Conservation (phyloP, 2,329 filamentous ascomycete species). For the Fusarium sp. region DNA sequence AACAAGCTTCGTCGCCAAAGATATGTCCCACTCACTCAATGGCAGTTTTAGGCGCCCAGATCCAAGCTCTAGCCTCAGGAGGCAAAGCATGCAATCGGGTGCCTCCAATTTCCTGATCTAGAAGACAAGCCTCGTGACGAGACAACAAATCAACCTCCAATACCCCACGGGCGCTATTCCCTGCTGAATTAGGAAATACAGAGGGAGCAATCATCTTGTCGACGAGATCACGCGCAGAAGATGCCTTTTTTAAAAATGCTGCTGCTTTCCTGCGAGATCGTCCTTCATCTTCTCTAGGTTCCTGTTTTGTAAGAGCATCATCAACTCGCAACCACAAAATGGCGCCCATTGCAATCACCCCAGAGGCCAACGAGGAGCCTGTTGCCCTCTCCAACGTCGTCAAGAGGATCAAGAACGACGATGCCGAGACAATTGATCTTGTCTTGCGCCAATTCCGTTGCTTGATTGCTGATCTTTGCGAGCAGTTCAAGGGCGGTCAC, state of each 20-base stretch:
- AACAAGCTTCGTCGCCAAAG: neutral
- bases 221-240: constrained; percentile 18
- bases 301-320: constrained; percentile 1
- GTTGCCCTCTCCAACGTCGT: constrained; percentile 32
- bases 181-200: constrained; percentile 6
- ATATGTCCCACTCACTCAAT: neutral
- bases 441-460: constrained; percentile 70
- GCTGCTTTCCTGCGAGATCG: neutral
- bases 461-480: constrained; percentile 74
- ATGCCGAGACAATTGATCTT: constrained; percentile 53
- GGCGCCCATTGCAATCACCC: constrained; percentile 41
- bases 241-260: constrained; percentile 12
- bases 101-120: constrained; percentile 32
- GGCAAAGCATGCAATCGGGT: constrained; percentile 8
- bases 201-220: neutral
- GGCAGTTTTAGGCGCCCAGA: constrained; percentile 31
- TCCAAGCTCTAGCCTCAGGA: constrained; percentile 4
- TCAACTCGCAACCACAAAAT: constrained; percentile 17
- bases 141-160: neutral
- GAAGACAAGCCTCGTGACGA: constrained; percentile 3
- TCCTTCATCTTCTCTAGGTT: neutral
- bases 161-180: constrained; percentile 23
- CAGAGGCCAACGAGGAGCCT: constrained; percentile 34
- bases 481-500: constrained; percentile 76
- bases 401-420: constrained; percentile 44